Conservation (phyloP, 2,329 filamentous ascomycete genomes). For the Didymosphaeria variabile region DNA sequence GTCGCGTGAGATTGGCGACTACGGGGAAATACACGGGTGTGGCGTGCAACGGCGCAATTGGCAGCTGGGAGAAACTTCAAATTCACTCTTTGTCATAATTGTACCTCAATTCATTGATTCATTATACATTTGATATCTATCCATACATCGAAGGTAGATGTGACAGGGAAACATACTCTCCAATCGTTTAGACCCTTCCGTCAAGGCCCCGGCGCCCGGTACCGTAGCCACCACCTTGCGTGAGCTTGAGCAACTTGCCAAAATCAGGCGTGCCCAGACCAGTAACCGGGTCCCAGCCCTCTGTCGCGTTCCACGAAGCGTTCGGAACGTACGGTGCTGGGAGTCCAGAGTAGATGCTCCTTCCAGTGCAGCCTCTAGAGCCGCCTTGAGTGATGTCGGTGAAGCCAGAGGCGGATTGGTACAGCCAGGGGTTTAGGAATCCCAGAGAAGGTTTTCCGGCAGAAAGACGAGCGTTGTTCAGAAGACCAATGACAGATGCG, state of each 20-base stretch:
- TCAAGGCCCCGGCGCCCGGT: slow-evolving; percentile 23
- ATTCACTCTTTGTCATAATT: background rate
- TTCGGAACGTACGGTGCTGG: slow-evolving; percentile 52
- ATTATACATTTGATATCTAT: slow-evolving; percentile 9
- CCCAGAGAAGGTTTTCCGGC: slow-evolving; percentile 47
- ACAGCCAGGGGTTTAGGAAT: slow-evolving; percentile 54
- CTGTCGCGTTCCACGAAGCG: slow-evolving; percentile 61
- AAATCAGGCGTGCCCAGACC: slow-evolving; percentile 53
- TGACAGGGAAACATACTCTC: background rate
- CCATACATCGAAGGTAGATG: background rate
- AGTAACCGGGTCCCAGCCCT: slow-evolving; percentile 61
- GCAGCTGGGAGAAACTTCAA: background rate
- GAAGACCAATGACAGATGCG: slow-evolving; percentile 47
- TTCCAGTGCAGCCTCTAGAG: slow-evolving; percentile 56
- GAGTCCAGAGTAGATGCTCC: slow-evolving; percentile 49
- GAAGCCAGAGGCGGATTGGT: slow-evolving; percentile 55
- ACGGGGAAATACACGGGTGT: background rate
- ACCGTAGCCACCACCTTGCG: slow-evolving; percentile 27
- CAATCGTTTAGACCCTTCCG: slow-evolving; percentile 12
- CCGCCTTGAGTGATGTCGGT: slow-evolving; percentile 60
- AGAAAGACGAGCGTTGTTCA: slow-evolving; percentile 51
- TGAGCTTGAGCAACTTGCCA: slow-evolving; percentile 41
- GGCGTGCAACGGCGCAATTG: background rate
- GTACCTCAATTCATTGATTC: background rate
- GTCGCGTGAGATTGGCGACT: background rate